A percentile compares a stretch with the other conserved stretches of the same genome.
Evolutionary conservation across 768 basidiomycete species (phyloP).

Genomic region (Tulasnella sp.): DNA sequence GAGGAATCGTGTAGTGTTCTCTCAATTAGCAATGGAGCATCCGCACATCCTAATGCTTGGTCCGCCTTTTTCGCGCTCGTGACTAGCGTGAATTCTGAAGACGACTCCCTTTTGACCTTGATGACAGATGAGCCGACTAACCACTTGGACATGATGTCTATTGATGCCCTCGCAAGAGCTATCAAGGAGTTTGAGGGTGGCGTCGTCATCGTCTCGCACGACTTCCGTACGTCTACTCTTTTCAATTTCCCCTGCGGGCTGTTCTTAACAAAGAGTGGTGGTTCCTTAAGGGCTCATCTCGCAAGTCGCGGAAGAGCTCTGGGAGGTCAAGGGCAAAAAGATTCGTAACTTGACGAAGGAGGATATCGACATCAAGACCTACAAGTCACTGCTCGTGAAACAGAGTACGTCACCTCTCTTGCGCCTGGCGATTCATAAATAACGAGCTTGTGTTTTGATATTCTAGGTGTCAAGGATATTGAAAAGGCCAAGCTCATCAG

Average conservation of each 20-base stretch:
- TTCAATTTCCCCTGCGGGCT: neutral
- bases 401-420: slow-evolving; percentile 54
- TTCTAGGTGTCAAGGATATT: slow-evolving; percentile 70
- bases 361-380: slow-evolving; percentile 88
- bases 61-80: slow-evolving; percentile 39
- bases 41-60: slow-evolving; percentile 89
- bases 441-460: neutral
- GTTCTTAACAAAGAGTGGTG: slow-evolving; percentile 8
- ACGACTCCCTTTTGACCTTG: slow-evolving; percentile 13
- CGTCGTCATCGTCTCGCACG: slow-evolving; percentile 98
- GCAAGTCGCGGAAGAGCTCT: slow-evolving; percentile 97
- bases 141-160: slow-evolving; percentile 96
- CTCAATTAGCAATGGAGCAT: slow-evolving; percentile 95
- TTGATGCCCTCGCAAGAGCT: slow-evolving; percentile 90
- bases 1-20: slow-evolving; percentile 95
- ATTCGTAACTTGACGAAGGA: slow-evolving; percentile 79
- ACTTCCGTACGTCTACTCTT: slow-evolving; percentile 73
- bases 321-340: slow-evolving; percentile 95
- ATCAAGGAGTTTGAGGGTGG: slow-evolving; percentile 98
- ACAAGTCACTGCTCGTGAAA: slow-evolving; percentile 82
- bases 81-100: slow-evolving; percentile 30
- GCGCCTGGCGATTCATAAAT: neutral
- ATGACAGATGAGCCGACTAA: slow-evolving; percentile 86
- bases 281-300: slow-evolving; percentile 71
- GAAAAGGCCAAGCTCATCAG: slow-evolving; percentile 93